A percentile compares a stretch with the other conserved stretches of the same genome.
Evolutionary conservation across 1,139 yeast genomes (phyloP).

Genomic region (Spencermartinsiella ligniputridi): DNA sequence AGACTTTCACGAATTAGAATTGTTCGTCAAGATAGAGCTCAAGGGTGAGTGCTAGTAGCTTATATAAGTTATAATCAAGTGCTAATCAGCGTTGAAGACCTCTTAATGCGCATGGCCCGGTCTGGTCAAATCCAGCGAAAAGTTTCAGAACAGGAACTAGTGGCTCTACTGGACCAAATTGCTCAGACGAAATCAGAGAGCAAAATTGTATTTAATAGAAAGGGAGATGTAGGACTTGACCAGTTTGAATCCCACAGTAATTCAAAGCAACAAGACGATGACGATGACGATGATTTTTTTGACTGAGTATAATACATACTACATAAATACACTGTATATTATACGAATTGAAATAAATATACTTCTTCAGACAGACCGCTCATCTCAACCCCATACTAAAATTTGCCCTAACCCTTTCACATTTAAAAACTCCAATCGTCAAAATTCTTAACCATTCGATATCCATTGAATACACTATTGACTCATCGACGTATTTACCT

Average conservation of each 20-base stretch:
- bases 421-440: too few relatives aligned
- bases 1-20: slow-evolving; percentile 80
- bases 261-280: slow-evolving; percentile 19
- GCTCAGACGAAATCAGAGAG: slow-evolving; percentile 73
- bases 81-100: slow-evolving; percentile 59
- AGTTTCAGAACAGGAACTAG: slow-evolving; percentile 73
- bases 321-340: too few relatives aligned
- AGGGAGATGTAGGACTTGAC: slow-evolving; percentile 19
- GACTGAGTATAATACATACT: too few relatives aligned
- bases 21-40: slow-evolving; percentile 88
- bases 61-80: background rate
- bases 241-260: background rate
- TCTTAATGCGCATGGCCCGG: slow-evolving; percentile 66
- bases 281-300: slow-evolving; percentile 34
- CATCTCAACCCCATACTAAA: too few relatives aligned
- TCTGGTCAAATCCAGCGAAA: slow-evolving; percentile 74
- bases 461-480: too few relatives aligned
- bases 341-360: too few relatives aligned
- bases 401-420: too few relatives aligned
- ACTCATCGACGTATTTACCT: too few relatives aligned
- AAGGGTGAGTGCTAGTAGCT: slow-evolving; percentile 38
- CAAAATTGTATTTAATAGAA: slow-evolving; percentile 47
- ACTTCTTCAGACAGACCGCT: too few relatives aligned
- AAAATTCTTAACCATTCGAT: too few relatives aligned
- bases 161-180: slow-evolving; percentile 74